A percentile compares a stretch with the other conserved stretches of the same genome.
phyloP scores from a whole-genome alignment of 352 stramenopile genomes.

The Globisporangium spiculum region DNA sequence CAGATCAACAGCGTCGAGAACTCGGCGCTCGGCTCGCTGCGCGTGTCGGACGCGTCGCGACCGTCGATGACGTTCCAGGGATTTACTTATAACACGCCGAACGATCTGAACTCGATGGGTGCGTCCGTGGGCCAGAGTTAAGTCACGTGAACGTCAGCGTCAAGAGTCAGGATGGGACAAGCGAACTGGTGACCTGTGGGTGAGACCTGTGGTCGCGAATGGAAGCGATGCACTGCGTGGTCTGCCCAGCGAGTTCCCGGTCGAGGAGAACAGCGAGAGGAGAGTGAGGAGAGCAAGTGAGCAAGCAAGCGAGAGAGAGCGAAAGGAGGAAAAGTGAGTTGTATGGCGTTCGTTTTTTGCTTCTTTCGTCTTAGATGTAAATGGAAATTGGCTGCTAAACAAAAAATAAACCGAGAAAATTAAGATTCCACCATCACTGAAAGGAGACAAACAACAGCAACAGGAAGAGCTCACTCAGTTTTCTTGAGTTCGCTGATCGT shows the following conservation, averaged over 20 bases:
- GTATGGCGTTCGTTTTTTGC: constrained; percentile 13
- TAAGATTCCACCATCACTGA: constrained; percentile 5
- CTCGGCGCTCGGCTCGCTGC: constrained; percentile 54
- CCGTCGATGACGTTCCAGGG: constrained; percentile 88
- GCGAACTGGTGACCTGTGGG: not conserved
- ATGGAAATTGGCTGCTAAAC: constrained; percentile 14
- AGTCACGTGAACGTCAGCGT: constrained; percentile 1
- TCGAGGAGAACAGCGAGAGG: not conserved
- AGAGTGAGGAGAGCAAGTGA: not conserved
- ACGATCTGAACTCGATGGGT: constrained; percentile 75
- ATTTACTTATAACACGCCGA: constrained; percentile 89
- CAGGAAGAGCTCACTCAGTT: not conserved
- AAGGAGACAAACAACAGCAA: not conserved
- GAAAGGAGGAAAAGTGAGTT: constrained; percentile 5
- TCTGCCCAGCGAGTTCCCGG: not conserved
- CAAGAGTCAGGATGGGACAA: not conserved
- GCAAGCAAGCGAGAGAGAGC: not conserved
- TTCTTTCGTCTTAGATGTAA: constrained; percentile 14
- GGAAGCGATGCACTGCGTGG: not conserved
- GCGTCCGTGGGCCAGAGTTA: constrained; percentile 61
- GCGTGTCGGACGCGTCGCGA: constrained; percentile 72
- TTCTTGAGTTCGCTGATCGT: constrained; percentile 5
- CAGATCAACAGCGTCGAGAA: constrained; percentile 85
- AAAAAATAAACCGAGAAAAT: constrained; percentile 13
- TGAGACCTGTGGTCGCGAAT: not conserved